Conservation (phyloP, 139 green algal genomes). For the Bryopsis sp. region DNA sequence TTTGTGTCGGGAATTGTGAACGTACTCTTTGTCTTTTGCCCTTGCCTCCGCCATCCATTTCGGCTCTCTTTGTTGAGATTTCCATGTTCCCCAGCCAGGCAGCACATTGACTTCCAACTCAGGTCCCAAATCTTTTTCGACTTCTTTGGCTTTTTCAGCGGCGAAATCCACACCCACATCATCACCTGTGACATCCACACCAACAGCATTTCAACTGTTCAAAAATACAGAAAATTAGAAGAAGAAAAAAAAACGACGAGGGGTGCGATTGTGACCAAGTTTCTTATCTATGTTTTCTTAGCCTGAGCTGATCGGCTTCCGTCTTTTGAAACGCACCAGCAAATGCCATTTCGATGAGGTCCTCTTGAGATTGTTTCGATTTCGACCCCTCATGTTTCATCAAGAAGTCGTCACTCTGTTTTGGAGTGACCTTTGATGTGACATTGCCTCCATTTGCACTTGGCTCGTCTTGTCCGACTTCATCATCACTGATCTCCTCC, state of each 20-base stretch:
- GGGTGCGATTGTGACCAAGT: not conserved
- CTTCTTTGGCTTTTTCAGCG: not conserved
- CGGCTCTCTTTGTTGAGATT: conserved; percentile 4
- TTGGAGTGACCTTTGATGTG: too few relatives aligned
- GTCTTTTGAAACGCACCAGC: not conserved
- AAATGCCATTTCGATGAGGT: too few relatives aligned
- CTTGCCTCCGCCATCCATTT: conserved; percentile 8
- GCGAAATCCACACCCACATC: not conserved
- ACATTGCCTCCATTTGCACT: too few relatives aligned
- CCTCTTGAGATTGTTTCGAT: too few relatives aligned
- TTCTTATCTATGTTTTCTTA: not conserved
- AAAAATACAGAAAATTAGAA: too few relatives aligned
- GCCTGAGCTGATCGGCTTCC: not conserved
- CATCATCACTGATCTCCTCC: too few relatives aligned
- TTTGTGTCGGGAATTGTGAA: too few relatives aligned
- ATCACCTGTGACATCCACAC: not conserved
- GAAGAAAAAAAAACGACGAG: too few relatives aligned
- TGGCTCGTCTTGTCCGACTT: too few relatives aligned
- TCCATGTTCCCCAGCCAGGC: conserved; percentile 2
- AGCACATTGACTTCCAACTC: not conserved
- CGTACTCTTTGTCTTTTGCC: not conserved
- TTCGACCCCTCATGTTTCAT: too few relatives aligned
- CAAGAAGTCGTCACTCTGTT: too few relatives aligned
- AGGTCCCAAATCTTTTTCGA: not conserved
- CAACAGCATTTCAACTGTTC: too few relatives aligned